These are phyloP conservation scores for Fusarium musae DNA, from an alignment of 2,329 filamentous ascomycete species.

Conservation along the genomic window DNA sequence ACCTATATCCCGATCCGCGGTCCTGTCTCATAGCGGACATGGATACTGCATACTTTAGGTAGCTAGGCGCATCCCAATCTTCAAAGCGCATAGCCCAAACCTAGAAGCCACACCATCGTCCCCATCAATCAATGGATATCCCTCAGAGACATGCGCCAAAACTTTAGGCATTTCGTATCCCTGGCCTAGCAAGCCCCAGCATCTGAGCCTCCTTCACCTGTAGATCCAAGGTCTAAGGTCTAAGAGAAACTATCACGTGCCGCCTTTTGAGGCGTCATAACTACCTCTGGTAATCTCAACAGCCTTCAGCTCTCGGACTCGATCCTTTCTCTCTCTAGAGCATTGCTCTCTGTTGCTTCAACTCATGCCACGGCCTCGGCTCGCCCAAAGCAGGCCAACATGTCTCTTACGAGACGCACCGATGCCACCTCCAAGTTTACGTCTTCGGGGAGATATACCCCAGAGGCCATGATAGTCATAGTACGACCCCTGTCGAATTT, in stretches of 20 bases:
- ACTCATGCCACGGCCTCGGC: slow-evolving; percentile 11
- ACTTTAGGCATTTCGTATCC: not conserved
- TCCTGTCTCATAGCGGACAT: not conserved
- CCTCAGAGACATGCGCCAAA: slow-evolving; percentile 9
- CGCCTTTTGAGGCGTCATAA: slow-evolving; percentile 1
- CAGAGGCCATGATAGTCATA: slow-evolving; percentile 34
- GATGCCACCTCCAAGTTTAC: slow-evolving; percentile 11
- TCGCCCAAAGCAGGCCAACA: slow-evolving; percentile 16
- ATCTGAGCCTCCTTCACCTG: slow-evolving; percentile 7
- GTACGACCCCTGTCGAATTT: slow-evolving; percentile 7
- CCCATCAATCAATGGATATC: slow-evolving; percentile 14
- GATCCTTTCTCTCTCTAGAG: not conserved
- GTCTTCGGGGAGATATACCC: slow-evolving; percentile 15
- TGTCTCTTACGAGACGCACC: slow-evolving; percentile 13
- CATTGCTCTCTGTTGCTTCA: not conserved
- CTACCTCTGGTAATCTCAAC: not conserved
- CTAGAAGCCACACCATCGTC: slow-evolving; percentile 12
- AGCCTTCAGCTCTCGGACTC: not conserved
- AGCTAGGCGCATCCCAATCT: not conserved
- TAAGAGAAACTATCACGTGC: not conserved
- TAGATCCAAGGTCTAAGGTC: not conserved
- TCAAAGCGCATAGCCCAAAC: slow-evolving; percentile 7
- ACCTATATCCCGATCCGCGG: not conserved
- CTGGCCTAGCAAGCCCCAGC: not conserved
- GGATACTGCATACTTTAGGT: not conserved